phyloP scores from a whole-genome alignment of 139 green algal species.

The Deuterostichococcus epilithicus region DNA sequence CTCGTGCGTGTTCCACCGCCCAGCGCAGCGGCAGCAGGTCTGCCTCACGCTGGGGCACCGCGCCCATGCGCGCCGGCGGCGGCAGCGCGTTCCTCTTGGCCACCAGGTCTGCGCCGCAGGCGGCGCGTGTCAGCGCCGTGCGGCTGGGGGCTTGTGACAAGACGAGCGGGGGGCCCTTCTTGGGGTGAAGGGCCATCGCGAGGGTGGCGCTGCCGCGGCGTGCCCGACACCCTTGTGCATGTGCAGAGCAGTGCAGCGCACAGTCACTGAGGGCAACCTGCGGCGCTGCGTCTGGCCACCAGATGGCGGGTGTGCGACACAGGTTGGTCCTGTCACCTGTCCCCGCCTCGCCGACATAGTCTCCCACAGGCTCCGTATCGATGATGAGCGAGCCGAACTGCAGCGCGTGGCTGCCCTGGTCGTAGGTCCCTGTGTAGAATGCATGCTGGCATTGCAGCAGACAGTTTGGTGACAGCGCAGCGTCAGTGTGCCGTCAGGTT shows the following conservation, averaged over 20 bases:
- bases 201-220: constrained; percentile 5
- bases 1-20: constrained; percentile 19
- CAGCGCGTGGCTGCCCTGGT: constrained; percentile 73
- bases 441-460: neutral
- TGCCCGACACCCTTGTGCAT: neutral
- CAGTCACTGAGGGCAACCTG: neutral
- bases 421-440: neutral
- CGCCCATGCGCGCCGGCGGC: constrained; percentile 4
- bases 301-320: too few relatives aligned
- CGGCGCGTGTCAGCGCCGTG: too few relatives aligned
- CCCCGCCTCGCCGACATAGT: constrained; percentile 61
- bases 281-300: neutral
- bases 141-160: too few relatives aligned
- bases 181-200: too few relatives aligned
- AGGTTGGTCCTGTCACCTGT: constrained; percentile 27
- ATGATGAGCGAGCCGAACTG: constrained; percentile 75
- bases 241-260: neutral
- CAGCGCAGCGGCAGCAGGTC: constrained; percentile 71
- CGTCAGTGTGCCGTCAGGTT: too few relatives aligned
- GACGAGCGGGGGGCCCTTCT: too few relatives aligned
- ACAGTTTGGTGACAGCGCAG: constrained; percentile 21
- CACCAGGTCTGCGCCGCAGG: constrained; percentile 9
- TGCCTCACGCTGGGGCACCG: constrained; percentile 76
- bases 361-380: constrained; percentile 49
- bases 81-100: neutral